Conservation (phyloP, 441 rosid genomes). For the Pelargonium cotyledonis region DNA sequence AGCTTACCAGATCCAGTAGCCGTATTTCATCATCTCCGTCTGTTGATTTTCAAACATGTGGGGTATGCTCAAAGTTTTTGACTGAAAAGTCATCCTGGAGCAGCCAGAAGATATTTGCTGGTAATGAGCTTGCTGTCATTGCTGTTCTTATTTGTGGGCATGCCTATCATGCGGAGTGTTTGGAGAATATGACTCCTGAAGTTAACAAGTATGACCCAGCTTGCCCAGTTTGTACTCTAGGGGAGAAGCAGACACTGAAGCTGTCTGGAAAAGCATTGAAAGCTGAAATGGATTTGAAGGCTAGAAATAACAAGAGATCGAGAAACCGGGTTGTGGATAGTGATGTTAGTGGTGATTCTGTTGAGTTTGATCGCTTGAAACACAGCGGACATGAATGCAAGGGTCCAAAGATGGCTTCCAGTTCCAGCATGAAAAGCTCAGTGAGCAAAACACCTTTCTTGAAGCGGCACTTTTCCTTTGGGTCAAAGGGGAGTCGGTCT, state of each 20-base stretch:
- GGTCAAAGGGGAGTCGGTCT: conserved; percentile 53
- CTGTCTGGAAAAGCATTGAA: conserved; percentile 75
- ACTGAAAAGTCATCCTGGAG: conserved; percentile 75
- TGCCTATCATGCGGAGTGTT: conserved; percentile 92
- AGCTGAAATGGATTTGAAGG: conserved; percentile 66
- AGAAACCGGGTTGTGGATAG: conserved; percentile 63
- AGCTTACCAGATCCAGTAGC: conserved; percentile 38
- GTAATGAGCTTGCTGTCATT: conserved; percentile 54
- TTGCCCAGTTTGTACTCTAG: conserved; percentile 88
- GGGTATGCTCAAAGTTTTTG: conserved; percentile 78
- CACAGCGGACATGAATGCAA: conserved; percentile 40
- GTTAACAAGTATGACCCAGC: conserved; percentile 77
- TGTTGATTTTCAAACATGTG: conserved; percentile 61
- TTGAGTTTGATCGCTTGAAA: conserved; percentile 36
- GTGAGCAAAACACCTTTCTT: conserved; percentile 43
- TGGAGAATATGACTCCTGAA: conserved; percentile 82
- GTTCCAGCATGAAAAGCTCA: conserved; percentile 65
- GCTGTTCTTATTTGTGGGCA: conserved; percentile 85
- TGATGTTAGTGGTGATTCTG: conserved; percentile 44
- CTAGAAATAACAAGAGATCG: conserved; percentile 51
- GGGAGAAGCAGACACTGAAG: conserved; percentile 65
- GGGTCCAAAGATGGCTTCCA: conserved; percentile 48
- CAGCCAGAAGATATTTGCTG: conserved; percentile 22
- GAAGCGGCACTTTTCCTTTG: conserved; percentile 71
- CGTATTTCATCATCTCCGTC: conserved; percentile 39